Percentiles rank a stretch among this genome's conserved stretches.
phyloP scores from a whole-genome alignment of 2,329 filamentous ascomycete species.

The Spiromastix sp. region DNA sequence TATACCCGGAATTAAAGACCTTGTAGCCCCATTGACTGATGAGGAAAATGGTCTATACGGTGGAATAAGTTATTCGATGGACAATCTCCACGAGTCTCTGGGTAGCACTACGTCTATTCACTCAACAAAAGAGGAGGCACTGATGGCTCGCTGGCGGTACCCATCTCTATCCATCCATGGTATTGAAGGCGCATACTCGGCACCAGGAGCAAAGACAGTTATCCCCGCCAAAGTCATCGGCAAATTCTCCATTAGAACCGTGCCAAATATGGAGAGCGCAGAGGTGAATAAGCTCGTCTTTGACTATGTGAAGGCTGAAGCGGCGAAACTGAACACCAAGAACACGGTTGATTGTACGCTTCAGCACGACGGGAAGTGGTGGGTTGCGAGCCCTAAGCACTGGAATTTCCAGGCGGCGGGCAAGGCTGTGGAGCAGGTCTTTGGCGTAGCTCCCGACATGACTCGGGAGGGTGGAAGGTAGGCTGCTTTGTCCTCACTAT shows the following conservation, averaged over 20 bases:
- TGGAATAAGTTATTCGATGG: slow-evolving; percentile 89
- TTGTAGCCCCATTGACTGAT: slow-evolving; percentile 77
- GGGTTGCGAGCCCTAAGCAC: slow-evolving; percentile 94
- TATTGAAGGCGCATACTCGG: slow-evolving; percentile 87
- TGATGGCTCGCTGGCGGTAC: slow-evolving; percentile 94
- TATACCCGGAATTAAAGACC: slow-evolving; percentile 86
- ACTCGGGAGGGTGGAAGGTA: slow-evolving; percentile 89
- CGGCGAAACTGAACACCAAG: slow-evolving; percentile 81
- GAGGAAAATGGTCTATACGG: slow-evolving; percentile 86
- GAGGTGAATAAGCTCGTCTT: slow-evolving; percentile 78
- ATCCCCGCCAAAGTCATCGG: slow-evolving; percentile 96
- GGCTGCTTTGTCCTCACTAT: slow-evolving; percentile 18
- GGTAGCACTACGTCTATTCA: slow-evolving; percentile 82
- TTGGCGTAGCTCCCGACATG: slow-evolving; percentile 85
- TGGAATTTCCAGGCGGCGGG: slow-evolving; percentile 95
- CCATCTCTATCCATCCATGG: slow-evolving; percentile 92
- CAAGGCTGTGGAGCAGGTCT: slow-evolving; percentile 94
- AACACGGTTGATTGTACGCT: slow-evolving; percentile 75
- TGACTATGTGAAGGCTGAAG: slow-evolving; percentile 73
- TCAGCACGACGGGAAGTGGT: slow-evolving; percentile 95
- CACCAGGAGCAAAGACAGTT: slow-evolving; percentile 91
- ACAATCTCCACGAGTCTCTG: slow-evolving; percentile 82
- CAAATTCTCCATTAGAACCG: slow-evolving; percentile 97
- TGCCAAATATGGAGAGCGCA: slow-evolving; percentile 92
- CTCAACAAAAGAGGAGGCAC: slow-evolving; percentile 76